Conservation (phyloP, 108 stramenopile genomes). For the Pseudonitzschia multistriata region DNA sequence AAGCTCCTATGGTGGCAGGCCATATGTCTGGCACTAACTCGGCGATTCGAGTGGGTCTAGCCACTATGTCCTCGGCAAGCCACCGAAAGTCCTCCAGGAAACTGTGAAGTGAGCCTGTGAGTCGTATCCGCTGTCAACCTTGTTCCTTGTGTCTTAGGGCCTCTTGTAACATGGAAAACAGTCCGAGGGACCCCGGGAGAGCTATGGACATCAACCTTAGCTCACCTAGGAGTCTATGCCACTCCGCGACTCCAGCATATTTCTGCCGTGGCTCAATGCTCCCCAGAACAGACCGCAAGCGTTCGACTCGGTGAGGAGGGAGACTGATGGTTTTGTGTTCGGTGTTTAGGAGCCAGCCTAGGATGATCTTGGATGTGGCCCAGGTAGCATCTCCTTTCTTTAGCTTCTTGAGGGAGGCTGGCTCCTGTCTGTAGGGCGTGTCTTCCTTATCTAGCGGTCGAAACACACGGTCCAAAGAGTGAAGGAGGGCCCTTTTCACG, state of each 20-base stretch:
- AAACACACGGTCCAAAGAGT: slow-evolving; percentile 18
- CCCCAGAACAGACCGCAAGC: slow-evolving; percentile 22
- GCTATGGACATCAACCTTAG: slow-evolving; percentile 47
- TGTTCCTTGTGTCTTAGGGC: slow-evolving; percentile 21
- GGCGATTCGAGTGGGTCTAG: too few species aligned
- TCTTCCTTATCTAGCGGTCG: slow-evolving; percentile 16
- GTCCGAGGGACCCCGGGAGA: slow-evolving; percentile 32
- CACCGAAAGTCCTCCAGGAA: not conserved
- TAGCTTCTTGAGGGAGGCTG: slow-evolving; percentile 42
- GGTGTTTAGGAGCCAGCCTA: slow-evolving; percentile 44
- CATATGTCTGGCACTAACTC: too few species aligned
- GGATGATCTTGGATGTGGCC: slow-evolving; percentile 31
- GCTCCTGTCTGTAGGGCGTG: slow-evolving; percentile 26
- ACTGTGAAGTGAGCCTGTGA: not conserved
- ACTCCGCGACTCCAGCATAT: not conserved
- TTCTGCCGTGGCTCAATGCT: not conserved
- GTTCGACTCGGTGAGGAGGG: slow-evolving; percentile 26
- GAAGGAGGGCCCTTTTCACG: not conserved
- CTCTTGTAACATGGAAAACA: slow-evolving; percentile 40
- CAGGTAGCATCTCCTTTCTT: slow-evolving; percentile 39
- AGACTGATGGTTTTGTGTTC: slow-evolving; percentile 29
- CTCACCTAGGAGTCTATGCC: slow-evolving; percentile 43
- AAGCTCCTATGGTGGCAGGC: too few species aligned
- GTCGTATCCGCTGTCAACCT: not conserved
- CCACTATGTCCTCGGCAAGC: too few species aligned